Evolutionary conservation across 345 rosid species (phyloP).

Genomic region (Litchi chinensis): DNA sequence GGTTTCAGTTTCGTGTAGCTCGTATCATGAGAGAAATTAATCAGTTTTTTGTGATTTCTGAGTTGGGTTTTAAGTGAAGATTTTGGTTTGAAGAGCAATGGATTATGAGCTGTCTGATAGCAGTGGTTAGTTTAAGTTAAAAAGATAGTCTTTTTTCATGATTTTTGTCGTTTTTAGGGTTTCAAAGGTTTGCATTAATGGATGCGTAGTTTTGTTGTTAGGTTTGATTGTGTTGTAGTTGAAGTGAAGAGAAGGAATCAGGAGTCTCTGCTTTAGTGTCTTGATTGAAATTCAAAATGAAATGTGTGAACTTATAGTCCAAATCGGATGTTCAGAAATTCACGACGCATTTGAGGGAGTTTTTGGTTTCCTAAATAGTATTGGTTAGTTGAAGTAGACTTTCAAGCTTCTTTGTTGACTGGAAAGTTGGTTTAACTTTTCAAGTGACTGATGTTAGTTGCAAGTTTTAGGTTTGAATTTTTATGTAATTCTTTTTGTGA

Average conservation of each 20-base stretch:
- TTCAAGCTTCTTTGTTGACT: not conserved
- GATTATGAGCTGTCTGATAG: conserved; percentile 44
- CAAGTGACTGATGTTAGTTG: not conserved
- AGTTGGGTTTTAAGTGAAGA: conserved; percentile 12
- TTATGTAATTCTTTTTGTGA: not conserved
- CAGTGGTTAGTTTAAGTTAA: conserved; percentile 37
- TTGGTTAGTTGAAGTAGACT: not conserved
- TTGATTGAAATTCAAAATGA: not conserved
- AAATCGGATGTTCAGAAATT: not conserved
- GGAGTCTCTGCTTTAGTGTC: not conserved
- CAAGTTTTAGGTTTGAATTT: not conserved
- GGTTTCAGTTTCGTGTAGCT: conserved; percentile 27
- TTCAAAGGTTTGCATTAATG: not conserved
- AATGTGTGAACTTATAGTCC: not conserved
- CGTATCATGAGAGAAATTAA: conserved; percentile 7
- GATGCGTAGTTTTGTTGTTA: not conserved
- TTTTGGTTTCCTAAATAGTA: not conserved
- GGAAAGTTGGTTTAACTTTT: not conserved
- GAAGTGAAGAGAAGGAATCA: not conserved
- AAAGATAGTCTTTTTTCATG: not conserved
- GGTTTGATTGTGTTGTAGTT: not conserved
- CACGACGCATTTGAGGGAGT: not conserved
- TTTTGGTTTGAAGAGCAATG: conserved; percentile 27
- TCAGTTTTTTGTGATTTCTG: not conserved
- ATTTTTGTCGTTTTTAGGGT: not conserved